A percentile compares a stretch with the other conserved stretches of the same genome.
Evolutionary conservation across 2,329 filamentous ascomycete genomes (phyloP).

Genomic region (Colletotrichum sp.): DNA sequence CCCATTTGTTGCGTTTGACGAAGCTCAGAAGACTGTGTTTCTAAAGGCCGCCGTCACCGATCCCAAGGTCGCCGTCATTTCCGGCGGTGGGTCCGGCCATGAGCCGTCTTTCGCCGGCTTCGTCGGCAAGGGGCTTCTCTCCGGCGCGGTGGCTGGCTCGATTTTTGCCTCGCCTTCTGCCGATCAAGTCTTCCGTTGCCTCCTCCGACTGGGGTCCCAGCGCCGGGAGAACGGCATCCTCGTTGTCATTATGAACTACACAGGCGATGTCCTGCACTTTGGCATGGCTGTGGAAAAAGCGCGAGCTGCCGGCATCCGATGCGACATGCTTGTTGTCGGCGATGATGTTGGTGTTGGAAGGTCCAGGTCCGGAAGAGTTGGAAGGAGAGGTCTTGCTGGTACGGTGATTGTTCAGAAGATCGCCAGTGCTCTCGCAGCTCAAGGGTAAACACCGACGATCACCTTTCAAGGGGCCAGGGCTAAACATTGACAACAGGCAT

Average conservation of each 20-base stretch:
- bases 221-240: slow-evolving; percentile 63
- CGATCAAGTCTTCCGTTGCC: slow-evolving; percentile 67
- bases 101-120: slow-evolving; percentile 80
- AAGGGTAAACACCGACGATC: background rate
- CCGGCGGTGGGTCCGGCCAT: slow-evolving; percentile 63
- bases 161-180: slow-evolving; percentile 79
- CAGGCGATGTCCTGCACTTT: background rate
- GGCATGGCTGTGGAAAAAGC: slow-evolving; percentile 72
- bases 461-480: slow-evolving; percentile 10
- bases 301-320: slow-evolving; percentile 62
- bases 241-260: background rate
- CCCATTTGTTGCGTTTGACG: background rate
- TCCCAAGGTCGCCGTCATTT: slow-evolving; percentile 34
- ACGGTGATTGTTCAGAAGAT: slow-evolving; percentile 71
- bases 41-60: background rate
- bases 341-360: slow-evolving; percentile 71
- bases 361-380: slow-evolving; percentile 66
- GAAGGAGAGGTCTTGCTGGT: slow-evolving; percentile 69
- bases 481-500: background rate
- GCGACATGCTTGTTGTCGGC: slow-evolving; percentile 69
- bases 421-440: slow-evolving; percentile 57
- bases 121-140: slow-evolving; percentile 76
- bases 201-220: slow-evolving; percentile 71
- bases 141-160: slow-evolving; percentile 78
- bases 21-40: slow-evolving; percentile 29